phyloP scores from a whole-genome alignment of 2,329 filamentous ascomycete genomes.

The Clonostachys rosea region DNA sequence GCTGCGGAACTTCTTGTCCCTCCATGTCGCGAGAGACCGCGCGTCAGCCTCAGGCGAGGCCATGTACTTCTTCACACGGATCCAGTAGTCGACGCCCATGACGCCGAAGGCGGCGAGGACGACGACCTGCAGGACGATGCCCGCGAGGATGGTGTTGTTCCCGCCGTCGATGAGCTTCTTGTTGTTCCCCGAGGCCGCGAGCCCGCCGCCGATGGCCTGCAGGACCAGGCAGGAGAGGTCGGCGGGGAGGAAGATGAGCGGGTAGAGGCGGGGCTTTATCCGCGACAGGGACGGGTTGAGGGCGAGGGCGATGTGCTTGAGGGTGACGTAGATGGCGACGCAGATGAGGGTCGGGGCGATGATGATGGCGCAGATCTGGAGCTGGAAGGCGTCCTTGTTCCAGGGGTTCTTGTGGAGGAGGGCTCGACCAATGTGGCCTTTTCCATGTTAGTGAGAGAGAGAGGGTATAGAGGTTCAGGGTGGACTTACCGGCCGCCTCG shows the following conservation, averaged over 20 bases:
- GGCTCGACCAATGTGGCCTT: conserved; percentile 49
- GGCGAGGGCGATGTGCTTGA: conserved; percentile 52
- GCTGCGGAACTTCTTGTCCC: conserved; percentile 30
- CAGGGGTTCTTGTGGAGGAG: conserved; percentile 49
- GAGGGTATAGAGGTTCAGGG: too few species aligned
- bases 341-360: conserved; percentile 57
- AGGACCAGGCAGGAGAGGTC: conserved; percentile 54
- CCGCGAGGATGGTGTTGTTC: conserved; percentile 48
- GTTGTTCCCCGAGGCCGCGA: conserved; percentile 46
- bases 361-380: conserved; percentile 56
- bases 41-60: conserved; percentile 17
- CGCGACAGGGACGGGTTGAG: conserved; percentile 45
- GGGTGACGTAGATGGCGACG: conserved; percentile 59
- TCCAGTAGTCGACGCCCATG: conserved; percentile 37
- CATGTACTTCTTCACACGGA: conserved; percentile 34
- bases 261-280: conserved; percentile 45
- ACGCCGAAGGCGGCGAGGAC: conserved; percentile 41
- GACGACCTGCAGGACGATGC: conserved; percentile 47
- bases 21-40: conserved; percentile 31
- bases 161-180: conserved; percentile 32
- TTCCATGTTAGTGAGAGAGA: neutral
- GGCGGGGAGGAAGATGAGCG: conserved; percentile 53
- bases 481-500: conserved; percentile 42
- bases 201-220: conserved; percentile 52
- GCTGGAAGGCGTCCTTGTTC: conserved; percentile 47